A percentile compares a stretch with the other conserved stretches of the same genome.
phyloP scores from a whole-genome alignment of 805 yeast genomes.

The Myxozyma kluyveri region DNA sequence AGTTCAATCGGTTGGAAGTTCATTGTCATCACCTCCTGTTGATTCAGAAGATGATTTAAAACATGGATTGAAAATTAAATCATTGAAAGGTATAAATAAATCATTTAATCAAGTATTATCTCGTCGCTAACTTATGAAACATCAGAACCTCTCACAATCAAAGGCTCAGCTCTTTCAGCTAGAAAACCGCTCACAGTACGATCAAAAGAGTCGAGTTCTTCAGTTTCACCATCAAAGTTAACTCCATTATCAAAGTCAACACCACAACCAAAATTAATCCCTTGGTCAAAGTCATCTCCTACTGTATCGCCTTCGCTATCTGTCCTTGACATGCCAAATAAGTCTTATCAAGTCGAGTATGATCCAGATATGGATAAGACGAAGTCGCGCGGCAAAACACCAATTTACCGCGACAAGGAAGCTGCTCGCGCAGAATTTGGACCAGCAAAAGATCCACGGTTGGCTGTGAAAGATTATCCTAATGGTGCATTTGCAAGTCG shows the following conservation, averaged over 20 bases:
- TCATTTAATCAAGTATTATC: neutral
- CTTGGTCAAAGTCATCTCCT: neutral
- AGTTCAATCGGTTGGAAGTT: neutral
- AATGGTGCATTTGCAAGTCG: conserved; percentile 18
- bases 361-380: conserved; percentile 54
- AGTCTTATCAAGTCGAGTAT: conserved; percentile 47
- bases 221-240: conserved; percentile 4
- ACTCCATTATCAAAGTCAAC: conserved; percentile 3
- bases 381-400: conserved; percentile 41
- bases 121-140: too few relatives aligned
- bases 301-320: conserved; percentile 3
- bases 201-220: neutral
- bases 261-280: conserved; percentile 8
- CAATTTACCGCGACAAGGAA: conserved; percentile 41
- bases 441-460: conserved; percentile 25
- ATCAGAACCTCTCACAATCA: too few relatives aligned
- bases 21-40: conserved; percentile 12
- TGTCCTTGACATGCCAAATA: conserved; percentile 28
- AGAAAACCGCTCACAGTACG: too few relatives aligned
- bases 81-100: too few relatives aligned
- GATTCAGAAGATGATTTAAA: neutral
- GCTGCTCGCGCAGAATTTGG: conserved; percentile 7
- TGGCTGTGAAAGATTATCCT: conserved; percentile 21
- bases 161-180: too few relatives aligned
- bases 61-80: too few relatives aligned